Evolutionary conservation across 306 rosid species (phyloP).

Genomic region (Macrotyloma uniflorum): DNA sequence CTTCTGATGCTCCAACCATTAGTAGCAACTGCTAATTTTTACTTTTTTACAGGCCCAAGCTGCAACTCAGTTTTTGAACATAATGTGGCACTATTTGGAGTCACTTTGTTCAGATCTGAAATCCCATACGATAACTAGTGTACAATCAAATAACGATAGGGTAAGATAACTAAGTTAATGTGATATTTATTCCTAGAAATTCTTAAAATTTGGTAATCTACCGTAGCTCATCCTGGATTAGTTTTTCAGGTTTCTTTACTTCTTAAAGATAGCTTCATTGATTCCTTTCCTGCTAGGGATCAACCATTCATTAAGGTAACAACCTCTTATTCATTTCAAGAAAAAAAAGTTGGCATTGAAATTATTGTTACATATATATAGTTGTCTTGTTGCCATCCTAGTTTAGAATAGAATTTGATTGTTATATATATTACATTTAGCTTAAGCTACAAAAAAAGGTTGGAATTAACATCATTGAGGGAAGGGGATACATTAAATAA

Average conservation of each 20-base stretch:
- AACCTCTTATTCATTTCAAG: constrained; percentile 5
- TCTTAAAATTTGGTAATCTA: constrained; percentile 16
- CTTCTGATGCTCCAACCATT: constrained; percentile 29
- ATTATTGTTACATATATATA: constrained; percentile 3
- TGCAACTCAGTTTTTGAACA: constrained; percentile 66
- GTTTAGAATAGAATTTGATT: not conserved
- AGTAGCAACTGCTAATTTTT: constrained; percentile 33
- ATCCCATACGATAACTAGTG: constrained; percentile 83
- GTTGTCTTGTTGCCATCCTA: not conserved
- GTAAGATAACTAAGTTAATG: constrained; percentile 47
- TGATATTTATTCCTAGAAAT: constrained; percentile 22
- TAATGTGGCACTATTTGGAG: constrained; percentile 70
- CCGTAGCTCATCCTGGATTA: constrained; percentile 27
- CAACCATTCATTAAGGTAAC: constrained; percentile 87
- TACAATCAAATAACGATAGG: constrained; percentile 84
- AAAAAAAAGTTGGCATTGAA: constrained; percentile 1
- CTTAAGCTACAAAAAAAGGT: not conserved
- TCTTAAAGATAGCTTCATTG: constrained; percentile 91
- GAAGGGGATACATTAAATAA: not conserved
- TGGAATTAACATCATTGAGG: not conserved
- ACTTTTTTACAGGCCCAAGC: constrained; percentile 67
- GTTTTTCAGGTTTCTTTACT: constrained; percentile 90
- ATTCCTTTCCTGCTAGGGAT: constrained; percentile 82
- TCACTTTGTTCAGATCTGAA: constrained; percentile 82
- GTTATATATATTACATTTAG: not conserved